These are phyloP conservation scores for Saccharomycopsis sp. DNA, from an alignment of 805 yeast genomes.

Conservation along the genomic window DNA sequence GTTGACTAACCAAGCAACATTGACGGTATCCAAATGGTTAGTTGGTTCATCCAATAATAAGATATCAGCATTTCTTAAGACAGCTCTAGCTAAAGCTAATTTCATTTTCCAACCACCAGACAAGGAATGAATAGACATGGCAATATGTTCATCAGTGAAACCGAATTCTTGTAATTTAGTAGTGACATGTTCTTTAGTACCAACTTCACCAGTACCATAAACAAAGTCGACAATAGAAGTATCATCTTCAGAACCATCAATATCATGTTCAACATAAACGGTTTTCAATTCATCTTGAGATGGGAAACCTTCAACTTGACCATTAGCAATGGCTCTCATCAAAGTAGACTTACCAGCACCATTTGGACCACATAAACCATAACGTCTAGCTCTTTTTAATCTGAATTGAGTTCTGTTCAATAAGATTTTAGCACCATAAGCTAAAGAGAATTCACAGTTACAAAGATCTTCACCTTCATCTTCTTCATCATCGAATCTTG, in stretches of 20 bases:
- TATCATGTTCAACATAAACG: slow-evolving; percentile 99
- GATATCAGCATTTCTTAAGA: slow-evolving; percentile 95
- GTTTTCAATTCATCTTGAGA: slow-evolving; percentile 98
- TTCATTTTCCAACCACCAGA: slow-evolving; percentile 99
- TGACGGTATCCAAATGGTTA: slow-evolving; percentile 99
- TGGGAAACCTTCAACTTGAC: slow-evolving; percentile 99
- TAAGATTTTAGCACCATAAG: slow-evolving; percentile 99
- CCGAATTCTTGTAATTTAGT: slow-evolving; percentile 80
- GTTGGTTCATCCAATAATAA: slow-evolving; percentile 99
- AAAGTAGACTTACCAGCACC: slow-evolving; percentile 99
- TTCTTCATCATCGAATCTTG: slow-evolving; percentile 90
- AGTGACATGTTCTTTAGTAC: slow-evolving; percentile 61
- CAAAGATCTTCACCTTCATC: slow-evolving; percentile 99
- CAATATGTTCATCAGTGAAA: slow-evolving; percentile 89
- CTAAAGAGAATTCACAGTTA: slow-evolving; percentile 99
- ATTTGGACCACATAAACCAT: slow-evolving; percentile 98
- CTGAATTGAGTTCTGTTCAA: slow-evolving; percentile 99
- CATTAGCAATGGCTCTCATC: slow-evolving; percentile 96
- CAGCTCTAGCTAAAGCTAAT: slow-evolving; percentile 98
- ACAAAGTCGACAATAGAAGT: slow-evolving; percentile 92
- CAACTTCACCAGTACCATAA: slow-evolving; percentile 67
- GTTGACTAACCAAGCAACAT: slow-evolving; percentile 99
- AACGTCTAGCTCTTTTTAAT: slow-evolving; percentile 97
- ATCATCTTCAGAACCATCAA: slow-evolving; percentile 96
- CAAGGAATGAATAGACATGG: slow-evolving; percentile 88